Evolutionary conservation across 2,329 filamentous ascomycete species (phyloP).

Genomic region (Sporothrix protearum): DNA sequence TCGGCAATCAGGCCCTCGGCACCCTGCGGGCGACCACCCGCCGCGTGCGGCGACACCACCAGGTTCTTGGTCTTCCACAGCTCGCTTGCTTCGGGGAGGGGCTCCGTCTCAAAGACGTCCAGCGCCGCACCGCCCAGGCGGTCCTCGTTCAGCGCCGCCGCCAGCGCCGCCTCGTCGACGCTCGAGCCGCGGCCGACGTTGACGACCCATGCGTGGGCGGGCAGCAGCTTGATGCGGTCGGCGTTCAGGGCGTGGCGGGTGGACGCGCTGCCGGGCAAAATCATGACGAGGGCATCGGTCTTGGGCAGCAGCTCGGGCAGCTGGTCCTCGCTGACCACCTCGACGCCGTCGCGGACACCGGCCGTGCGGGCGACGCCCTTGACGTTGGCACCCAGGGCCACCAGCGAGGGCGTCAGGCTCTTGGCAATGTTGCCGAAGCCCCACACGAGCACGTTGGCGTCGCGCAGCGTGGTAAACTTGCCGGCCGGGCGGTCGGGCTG

Average conservation of each 20-base stretch:
- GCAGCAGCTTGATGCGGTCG: slow-evolving; percentile 39
- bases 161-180: slow-evolving; percentile 49
- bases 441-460: slow-evolving; percentile 45
- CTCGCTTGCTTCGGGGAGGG: slow-evolving; percentile 39
- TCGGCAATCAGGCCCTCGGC: slow-evolving; percentile 57
- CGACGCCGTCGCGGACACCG: slow-evolving; percentile 52
- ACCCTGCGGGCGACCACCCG: slow-evolving; percentile 58
- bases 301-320: slow-evolving; percentile 40
- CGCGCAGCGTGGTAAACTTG: slow-evolving; percentile 44
- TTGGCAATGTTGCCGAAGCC: slow-evolving; percentile 51
- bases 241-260: slow-evolving; percentile 42
- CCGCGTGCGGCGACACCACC: slow-evolving; percentile 37
- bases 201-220: slow-evolving; percentile 42
- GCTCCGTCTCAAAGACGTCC: slow-evolving; percentile 48
- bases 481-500: slow-evolving; percentile 37
- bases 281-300: slow-evolving; percentile 50
- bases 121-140: slow-evolving; percentile 48
- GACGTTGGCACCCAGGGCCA: slow-evolving; percentile 52
- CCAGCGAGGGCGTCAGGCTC: slow-evolving; percentile 41
- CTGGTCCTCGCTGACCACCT: slow-evolving; percentile 42
- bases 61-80: slow-evolving; percentile 31
- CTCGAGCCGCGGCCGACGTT: slow-evolving; percentile 49
- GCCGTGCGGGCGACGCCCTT: slow-evolving; percentile 53
- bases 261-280: slow-evolving; percentile 42
- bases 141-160: slow-evolving; percentile 43